Conservation (phyloP, 805 yeast species). For the Sugiyamaella chiloensis region DNA sequence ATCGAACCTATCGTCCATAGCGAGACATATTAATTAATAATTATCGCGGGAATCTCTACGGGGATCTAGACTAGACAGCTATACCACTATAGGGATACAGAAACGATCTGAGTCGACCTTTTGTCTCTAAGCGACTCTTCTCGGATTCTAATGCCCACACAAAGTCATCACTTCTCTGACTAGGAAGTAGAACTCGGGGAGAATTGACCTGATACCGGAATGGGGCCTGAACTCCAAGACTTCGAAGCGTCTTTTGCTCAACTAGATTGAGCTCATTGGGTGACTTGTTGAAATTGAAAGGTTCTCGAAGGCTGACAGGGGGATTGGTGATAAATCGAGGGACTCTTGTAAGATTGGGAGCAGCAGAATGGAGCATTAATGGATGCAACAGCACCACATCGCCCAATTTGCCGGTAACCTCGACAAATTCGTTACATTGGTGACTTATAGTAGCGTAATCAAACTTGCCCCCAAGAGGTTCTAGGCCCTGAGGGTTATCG, state of each 20-base stretch:
- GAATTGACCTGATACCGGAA: slow-evolving; percentile 9
- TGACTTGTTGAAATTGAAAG: slow-evolving; percentile 16
- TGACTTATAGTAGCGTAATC: background rate
- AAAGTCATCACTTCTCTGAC: slow-evolving; percentile 2
- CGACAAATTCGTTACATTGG: slow-evolving; percentile 18
- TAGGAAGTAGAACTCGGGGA: slow-evolving; percentile 1
- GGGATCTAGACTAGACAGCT: background rate
- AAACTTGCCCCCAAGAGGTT: slow-evolving; percentile 3
- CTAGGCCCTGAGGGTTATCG: slow-evolving; percentile 11
- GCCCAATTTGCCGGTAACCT: slow-evolving; percentile 17
- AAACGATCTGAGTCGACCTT: slow-evolving; percentile 7
- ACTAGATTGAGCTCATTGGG: slow-evolving; percentile 13
- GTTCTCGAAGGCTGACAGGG: slow-evolving; percentile 17
- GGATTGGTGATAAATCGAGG: slow-evolving; percentile 21
- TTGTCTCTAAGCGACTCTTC: background rate
- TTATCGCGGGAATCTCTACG: too few relatives aligned
- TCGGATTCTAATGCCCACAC: slow-evolving; percentile 4
- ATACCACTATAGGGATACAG: slow-evolving; percentile 4
- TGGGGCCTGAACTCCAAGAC: slow-evolving; percentile 9
- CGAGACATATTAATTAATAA: too few relatives aligned
- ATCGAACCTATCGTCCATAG: too few relatives aligned
- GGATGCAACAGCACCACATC: slow-evolving; percentile 20
- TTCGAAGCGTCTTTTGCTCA: slow-evolving; percentile 13
- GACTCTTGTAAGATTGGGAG: slow-evolving; percentile 15
- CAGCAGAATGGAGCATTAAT: slow-evolving; percentile 19